Conservation (phyloP, 148 eudicot genomes). For the Chenopodium quinoa region DNA sequence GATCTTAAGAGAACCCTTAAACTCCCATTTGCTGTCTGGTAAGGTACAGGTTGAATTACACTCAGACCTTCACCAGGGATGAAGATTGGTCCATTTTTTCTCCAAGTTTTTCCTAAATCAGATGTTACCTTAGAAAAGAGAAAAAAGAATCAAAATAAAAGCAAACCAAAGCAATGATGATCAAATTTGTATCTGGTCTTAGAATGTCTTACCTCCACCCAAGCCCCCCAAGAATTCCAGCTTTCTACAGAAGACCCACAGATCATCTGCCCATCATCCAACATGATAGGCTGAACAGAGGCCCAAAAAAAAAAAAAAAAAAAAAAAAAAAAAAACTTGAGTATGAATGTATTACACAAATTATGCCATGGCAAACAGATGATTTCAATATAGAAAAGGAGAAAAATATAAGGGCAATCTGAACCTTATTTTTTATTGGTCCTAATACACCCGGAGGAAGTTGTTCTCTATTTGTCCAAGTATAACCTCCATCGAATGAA, state of each 20-base stretch:
- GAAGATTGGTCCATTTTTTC: constrained; percentile 84
- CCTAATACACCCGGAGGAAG: constrained; percentile 94
- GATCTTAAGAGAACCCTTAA: constrained; percentile 83
- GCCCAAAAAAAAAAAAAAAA: neutral
- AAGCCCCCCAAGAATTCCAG: constrained; percentile 99
- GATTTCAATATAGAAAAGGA: neutral
- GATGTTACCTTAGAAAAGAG: constrained; percentile 42
- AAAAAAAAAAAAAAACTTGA: neutral
- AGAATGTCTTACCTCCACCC: constrained; percentile 67
- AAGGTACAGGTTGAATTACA: constrained; percentile 97
- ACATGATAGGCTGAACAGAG: constrained; percentile 65
- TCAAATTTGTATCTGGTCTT: neutral
- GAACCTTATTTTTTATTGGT: constrained; percentile 88
- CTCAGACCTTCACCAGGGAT: constrained; percentile 50
- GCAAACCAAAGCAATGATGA: neutral
- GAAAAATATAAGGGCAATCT: neutral
- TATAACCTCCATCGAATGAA: constrained; percentile 75
- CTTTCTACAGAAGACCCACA: constrained; percentile 98
- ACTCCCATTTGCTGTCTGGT: constrained; percentile 65
- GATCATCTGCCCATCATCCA: constrained; percentile 69
- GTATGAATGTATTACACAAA: neutral
- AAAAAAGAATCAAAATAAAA: neutral
- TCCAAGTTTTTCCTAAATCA: constrained; percentile 86
- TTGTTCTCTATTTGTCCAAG: constrained; percentile 82
- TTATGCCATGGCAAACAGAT: neutral